Conservation (phyloP, 2,329 filamentous ascomycete genomes). For the Uncinocarpus reesii region DNA sequence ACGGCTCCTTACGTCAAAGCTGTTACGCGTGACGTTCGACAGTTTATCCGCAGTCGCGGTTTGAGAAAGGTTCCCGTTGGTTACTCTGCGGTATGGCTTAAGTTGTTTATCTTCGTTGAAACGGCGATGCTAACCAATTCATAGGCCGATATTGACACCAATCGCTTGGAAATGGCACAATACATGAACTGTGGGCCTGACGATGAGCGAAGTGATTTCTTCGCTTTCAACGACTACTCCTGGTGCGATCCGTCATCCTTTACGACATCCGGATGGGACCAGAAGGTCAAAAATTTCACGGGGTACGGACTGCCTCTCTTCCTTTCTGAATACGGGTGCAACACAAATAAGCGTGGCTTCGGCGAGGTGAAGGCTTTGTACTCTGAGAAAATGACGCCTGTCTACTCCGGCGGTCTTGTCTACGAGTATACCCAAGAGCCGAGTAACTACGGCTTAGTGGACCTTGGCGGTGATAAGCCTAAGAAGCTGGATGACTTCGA, state of each 20-base stretch:
- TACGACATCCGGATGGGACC: constrained; percentile 64
- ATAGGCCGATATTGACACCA: constrained; percentile 67
- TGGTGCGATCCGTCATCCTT: constrained; percentile 72
- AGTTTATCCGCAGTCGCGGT: constrained; percentile 53
- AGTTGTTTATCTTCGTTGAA: background rate
- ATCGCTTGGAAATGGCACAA: constrained; percentile 73
- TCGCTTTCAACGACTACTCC: constrained; percentile 80
- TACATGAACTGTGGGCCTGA: constrained; percentile 93
- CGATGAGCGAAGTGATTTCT: constrained; percentile 74
- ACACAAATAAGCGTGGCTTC: constrained; percentile 70
- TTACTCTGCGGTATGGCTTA: constrained; percentile 45
- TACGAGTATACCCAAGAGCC: constrained; percentile 84
- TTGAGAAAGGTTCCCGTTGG: constrained; percentile 62
- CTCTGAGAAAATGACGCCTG: constrained; percentile 66
- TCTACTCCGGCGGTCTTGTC: constrained; percentile 92
- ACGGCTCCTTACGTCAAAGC: constrained; percentile 68
- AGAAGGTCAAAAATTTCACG: constrained; percentile 79
- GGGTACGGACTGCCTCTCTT: constrained; percentile 84
- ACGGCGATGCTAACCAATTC: background rate
- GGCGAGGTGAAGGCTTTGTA: constrained; percentile 71
- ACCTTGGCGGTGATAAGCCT: constrained; percentile 47
- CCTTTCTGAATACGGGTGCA: constrained; percentile 91
- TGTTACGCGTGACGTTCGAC: constrained; percentile 64
- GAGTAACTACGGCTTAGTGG: constrained; percentile 70
- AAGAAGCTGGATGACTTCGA: constrained; percentile 54